A percentile compares a stretch with the other conserved stretches of the same genome.
These are phyloP conservation scores for Trypanosoma cruzi DNA, from an alignment of 208 protist genomes.

Conservation along the genomic window DNA sequence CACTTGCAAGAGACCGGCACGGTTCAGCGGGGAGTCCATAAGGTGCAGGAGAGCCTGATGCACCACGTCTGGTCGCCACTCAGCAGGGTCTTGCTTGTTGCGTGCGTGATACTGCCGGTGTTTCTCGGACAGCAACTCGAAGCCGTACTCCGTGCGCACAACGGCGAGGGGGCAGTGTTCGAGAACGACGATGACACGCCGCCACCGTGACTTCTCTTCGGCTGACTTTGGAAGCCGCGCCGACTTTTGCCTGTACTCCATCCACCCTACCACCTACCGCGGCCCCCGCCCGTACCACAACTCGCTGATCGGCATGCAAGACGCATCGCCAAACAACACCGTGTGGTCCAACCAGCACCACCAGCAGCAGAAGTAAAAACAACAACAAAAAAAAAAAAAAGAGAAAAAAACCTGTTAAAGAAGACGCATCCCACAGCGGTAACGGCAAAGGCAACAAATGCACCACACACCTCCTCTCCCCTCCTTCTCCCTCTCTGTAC, in stretches of 20 bases:
- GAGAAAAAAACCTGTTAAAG: background rate
- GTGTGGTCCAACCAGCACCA: background rate
- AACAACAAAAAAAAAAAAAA: background rate
- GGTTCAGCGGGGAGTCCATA: conserved; percentile 98
- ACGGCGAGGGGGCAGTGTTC: conserved; percentile 94
- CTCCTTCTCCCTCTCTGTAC: background rate
- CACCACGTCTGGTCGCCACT: conserved; percentile 98
- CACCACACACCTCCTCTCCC: background rate
- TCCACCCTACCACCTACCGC: conserved; percentile 9
- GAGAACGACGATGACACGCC: conserved; percentile 95
- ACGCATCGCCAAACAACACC: background rate
- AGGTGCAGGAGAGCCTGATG: conserved; percentile 98
- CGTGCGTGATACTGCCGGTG: conserved; percentile 95
- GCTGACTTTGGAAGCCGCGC: conserved; percentile 80
- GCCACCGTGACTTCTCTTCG: conserved; percentile 86
- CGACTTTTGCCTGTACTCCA: conserved; percentile 87
- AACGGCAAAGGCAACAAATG: background rate
- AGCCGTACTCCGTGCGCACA: conserved; percentile 94
- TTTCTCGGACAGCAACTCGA: conserved; percentile 97
- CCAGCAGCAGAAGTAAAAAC: too few species aligned
- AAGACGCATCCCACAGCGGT: background rate
- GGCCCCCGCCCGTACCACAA: background rate
- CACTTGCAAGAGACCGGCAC: conserved; percentile 96
- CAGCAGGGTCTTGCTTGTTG: conserved; percentile 92
- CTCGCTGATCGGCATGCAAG: background rate